Base-by-base conservation (phyloP, 495 filamentous ascomycete species). In the Tuber magnatum region DNA sequence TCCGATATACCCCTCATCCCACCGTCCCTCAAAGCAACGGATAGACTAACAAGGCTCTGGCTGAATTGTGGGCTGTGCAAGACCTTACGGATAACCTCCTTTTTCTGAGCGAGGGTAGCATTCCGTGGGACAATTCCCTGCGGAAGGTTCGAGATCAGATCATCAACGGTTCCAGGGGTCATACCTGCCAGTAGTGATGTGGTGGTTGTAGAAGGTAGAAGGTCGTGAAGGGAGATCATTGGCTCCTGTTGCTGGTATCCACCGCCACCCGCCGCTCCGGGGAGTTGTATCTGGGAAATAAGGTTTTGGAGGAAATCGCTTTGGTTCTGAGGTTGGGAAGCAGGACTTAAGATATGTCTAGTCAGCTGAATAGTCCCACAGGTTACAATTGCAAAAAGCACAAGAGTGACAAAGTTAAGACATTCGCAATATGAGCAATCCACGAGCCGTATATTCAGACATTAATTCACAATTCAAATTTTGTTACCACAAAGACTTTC, bases 51-150 rank as follows among this genome's bases (percentile, higher is more conserved):
- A 46, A 97, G 83, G 79, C 93, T 94, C 82, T 99, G 95, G 72
- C 87, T 87, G 81, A 99, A 94, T 79, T 98, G 95, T 44, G 95
- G 95, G 77, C 91, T 94, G 72, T 91, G 89, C n/a, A 98, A 85
- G 24, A 97, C 93, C 78, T 90, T 90, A 83, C 88, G 88, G 35
- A 99, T 83, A 4, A 97, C 89, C 9, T 89, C 87, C 80, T 90
- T 92, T 87, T 97, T 97, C 83, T 97, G 91, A 10, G 86, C 86
- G 14, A 90, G 81, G 72, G 88, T 91, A 2, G 81, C 76, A 76
- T 75, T 42, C 48, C 42, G 44, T 41, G 81, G 81, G 24, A 83
- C 46, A 40, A 93, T 81, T n/a, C 85, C 84, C 8, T 89, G 88
- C 10, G 95, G 96, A 18, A 99, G 86, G 81, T 91, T 91, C 81